Percentiles rank a stretch among this genome's conserved stretches.
These are phyloP conservation scores for Erythrobasidium hasegawianum DNA, from an alignment of 1,284 basidiomycete genomes.

Conservation along the genomic window DNA sequence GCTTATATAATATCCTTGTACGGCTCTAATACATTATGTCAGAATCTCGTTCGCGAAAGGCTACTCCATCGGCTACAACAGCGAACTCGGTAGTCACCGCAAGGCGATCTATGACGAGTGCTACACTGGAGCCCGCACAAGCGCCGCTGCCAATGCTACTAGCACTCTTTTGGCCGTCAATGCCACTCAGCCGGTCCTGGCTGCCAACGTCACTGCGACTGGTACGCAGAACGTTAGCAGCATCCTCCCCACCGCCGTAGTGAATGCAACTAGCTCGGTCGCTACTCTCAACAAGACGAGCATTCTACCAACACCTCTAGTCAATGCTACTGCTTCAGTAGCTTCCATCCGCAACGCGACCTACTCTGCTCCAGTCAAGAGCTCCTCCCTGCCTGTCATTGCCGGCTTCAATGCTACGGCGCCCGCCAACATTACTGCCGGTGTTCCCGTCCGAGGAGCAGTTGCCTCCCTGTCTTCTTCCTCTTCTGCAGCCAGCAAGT, in stretches of 20 bases:
- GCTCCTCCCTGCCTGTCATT: background rate
- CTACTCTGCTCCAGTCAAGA: background rate
- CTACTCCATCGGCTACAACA: background rate
- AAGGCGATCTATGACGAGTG: background rate
- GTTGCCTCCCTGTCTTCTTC: background rate
- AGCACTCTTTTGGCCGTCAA: background rate
- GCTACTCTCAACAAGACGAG: background rate
- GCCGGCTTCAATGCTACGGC: background rate
- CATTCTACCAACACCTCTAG: background rate
- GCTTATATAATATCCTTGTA: background rate
- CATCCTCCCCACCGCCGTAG: background rate
- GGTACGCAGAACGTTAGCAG: background rate
- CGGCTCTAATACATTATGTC: background rate
- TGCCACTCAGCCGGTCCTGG: background rate
- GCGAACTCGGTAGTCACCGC: background rate
- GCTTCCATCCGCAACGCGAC: background rate
- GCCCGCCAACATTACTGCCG: background rate
- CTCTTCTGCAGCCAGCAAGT: background rate
- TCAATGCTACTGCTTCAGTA: background rate
- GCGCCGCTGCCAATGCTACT: background rate
- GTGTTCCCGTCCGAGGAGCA: background rate
- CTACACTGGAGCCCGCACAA: background rate
- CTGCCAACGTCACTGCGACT: background rate
- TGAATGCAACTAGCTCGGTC: background rate
- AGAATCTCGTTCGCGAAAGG: background rate